Conservation (phyloP, 2,329 filamentous ascomycete genomes). For the Hymenoscyphus linearis region DNA sequence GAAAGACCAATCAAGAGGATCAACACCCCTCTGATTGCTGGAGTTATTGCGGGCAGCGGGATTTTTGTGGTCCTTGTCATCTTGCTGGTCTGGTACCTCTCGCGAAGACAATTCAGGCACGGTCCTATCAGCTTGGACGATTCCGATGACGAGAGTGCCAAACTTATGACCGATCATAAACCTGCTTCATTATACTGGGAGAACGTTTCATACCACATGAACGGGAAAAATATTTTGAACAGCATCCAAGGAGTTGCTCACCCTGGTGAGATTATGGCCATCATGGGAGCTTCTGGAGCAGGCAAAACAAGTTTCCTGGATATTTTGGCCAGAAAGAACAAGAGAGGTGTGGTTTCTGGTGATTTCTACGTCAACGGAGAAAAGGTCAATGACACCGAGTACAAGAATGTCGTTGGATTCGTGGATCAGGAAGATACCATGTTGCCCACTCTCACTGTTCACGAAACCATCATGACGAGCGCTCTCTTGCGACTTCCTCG, state of each 20-base stretch:
- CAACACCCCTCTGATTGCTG: conserved; percentile 93
- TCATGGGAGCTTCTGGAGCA: conserved; percentile 97
- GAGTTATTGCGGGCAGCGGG: conserved; percentile 79
- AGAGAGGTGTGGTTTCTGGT: conserved; percentile 72
- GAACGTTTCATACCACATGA: conserved; percentile 79
- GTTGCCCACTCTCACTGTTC: conserved; percentile 90
- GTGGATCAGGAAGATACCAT: conserved; percentile 98
- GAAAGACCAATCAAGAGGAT: conserved; percentile 84
- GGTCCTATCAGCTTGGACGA: conserved; percentile 80
- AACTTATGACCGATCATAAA: conserved; percentile 87
- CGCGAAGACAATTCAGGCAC: conserved; percentile 64
- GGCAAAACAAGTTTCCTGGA: conserved; percentile 97
- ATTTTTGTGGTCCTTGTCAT: conserved; percentile 88
- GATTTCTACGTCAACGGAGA: conserved; percentile 93
- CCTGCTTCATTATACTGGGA: conserved; percentile 85
- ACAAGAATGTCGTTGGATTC: conserved; percentile 88
- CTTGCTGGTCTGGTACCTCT: conserved; percentile 79
- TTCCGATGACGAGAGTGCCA: conserved; percentile 79
- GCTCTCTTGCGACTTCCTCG: conserved; percentile 86
- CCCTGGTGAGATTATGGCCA: conserved; percentile 91
- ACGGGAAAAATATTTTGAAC: conserved; percentile 79
- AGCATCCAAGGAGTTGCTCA: conserved; percentile 81
- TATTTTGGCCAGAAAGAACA: conserved; percentile 94
- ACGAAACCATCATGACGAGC: conserved; percentile 95
- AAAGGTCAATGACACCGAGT: conserved; percentile 77